Evolutionary conservation across 2,329 filamentous ascomycete species (phyloP).

Genomic region (Neonectria punicea): DNA sequence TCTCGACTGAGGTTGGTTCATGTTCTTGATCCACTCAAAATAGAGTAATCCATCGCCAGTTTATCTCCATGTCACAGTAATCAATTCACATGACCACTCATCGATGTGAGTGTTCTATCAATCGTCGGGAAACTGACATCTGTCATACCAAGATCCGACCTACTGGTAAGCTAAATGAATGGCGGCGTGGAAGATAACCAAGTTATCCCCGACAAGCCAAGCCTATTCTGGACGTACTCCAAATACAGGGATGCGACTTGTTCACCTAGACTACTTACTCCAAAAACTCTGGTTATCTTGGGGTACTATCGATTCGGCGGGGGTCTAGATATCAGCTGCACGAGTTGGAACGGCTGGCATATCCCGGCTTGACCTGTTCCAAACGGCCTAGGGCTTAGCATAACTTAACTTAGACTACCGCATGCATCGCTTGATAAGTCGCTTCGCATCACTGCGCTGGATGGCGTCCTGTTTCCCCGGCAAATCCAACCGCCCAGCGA

Average conservation of each 20-base stretch:
- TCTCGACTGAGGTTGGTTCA: background rate
- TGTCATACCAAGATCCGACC: background rate
- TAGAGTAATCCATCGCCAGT: background rate
- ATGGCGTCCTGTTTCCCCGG: background rate
- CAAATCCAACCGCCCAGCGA: background rate
- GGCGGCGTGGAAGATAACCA: background rate
- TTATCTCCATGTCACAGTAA: background rate
- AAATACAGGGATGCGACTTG: background rate
- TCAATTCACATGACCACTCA: background rate
- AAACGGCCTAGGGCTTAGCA: background rate
- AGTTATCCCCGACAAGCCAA: background rate
- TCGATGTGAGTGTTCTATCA: background rate
- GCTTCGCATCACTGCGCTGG: background rate
- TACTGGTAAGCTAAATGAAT: background rate
- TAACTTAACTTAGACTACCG: too few species aligned
- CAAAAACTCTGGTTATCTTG: constrained; percentile 10
- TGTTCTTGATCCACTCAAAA: background rate
- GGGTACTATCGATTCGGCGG: constrained; percentile 6
- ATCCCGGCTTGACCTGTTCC: constrained; percentile 11
- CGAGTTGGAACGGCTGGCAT: constrained; percentile 4
- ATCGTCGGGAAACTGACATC: too few species aligned
- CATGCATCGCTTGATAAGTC: background rate
- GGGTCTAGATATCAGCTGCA: background rate
- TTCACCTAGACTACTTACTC: background rate
- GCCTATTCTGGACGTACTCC: background rate